Conservation (phyloP, 192 early-diverging fungal genomes). For the Obelidium mucronatum region DNA sequence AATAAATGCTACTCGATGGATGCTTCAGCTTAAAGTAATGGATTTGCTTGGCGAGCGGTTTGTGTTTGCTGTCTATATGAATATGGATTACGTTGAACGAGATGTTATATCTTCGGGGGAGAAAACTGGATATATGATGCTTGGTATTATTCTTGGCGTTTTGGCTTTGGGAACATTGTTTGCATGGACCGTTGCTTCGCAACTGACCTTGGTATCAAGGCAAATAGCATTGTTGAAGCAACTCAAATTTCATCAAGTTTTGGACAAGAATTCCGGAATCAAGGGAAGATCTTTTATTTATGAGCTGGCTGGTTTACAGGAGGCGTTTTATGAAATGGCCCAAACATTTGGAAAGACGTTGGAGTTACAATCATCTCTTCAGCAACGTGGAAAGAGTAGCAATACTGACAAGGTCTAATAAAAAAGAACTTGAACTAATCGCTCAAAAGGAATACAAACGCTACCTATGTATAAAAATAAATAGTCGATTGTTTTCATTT, state of each 20-base stretch:
- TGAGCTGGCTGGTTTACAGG: slow-evolving; percentile 27
- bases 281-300: slow-evolving; percentile 16
- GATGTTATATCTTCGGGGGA: not conserved
- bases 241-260: slow-evolving; percentile 23
- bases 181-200: not conserved
- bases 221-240: slow-evolving; percentile 27
- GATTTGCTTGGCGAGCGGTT: not conserved
- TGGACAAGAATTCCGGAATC: slow-evolving; percentile 15
- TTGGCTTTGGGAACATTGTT: slow-evolving; percentile 18
- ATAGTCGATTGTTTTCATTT: too few relatives aligned
- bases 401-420: too few relatives aligned
- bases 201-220: slow-evolving; percentile 13
- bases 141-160: slow-evolving; percentile 24
- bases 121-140: slow-evolving; percentile 27
- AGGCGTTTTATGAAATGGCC: slow-evolving; percentile 23
- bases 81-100: not conserved
- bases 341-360: not conserved
- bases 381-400: too few relatives aligned
- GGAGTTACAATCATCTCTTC: too few relatives aligned
- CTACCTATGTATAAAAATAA: too few relatives aligned
- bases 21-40: not conserved
- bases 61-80: slow-evolving; percentile 9
- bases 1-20: not conserved
- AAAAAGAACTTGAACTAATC: too few relatives aligned
- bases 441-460: too few relatives aligned